A percentile compares a stretch with the other conserved stretches of the same genome.
These are phyloP conservation scores for Pythium oligandrum DNA, from an alignment of 352 stramenopile species.

Conservation along the genomic window DNA sequence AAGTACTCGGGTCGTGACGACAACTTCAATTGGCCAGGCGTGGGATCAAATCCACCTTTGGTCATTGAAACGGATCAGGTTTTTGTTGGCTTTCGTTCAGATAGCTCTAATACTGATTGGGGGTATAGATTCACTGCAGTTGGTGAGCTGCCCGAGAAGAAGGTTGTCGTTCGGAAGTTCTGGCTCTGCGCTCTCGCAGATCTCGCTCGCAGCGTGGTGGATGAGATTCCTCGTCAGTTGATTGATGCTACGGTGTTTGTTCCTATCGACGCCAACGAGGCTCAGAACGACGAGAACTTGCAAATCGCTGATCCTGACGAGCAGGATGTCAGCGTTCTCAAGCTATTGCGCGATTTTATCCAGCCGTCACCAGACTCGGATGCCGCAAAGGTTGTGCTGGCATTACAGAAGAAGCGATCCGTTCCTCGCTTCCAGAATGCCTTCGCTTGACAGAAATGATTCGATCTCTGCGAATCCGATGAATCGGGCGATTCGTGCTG, in stretches of 20 bases:
- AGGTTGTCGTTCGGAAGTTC: slow-evolving; percentile 42
- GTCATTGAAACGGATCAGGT: slow-evolving; percentile 75
- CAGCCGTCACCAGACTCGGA: slow-evolving; percentile 29
- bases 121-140: slow-evolving; percentile 71
- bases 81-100: slow-evolving; percentile 81
- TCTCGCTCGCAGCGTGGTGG: slow-evolving; percentile 37
- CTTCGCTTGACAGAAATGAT: too few relatives aligned
- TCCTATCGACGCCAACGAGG: slow-evolving; percentile 43
- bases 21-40: slow-evolving; percentile 78
- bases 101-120: slow-evolving; percentile 83
- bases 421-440: too few relatives aligned
- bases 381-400: slow-evolving; percentile 26
- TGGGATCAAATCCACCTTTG: slow-evolving; percentile 54
- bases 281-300: slow-evolving; percentile 48
- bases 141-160: slow-evolving; percentile 61
- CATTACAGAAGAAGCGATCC: too few relatives aligned
- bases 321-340: slow-evolving; percentile 59
- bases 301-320: slow-evolving; percentile 39
- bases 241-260: slow-evolving; percentile 44
- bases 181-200: slow-evolving; percentile 60
- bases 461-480: slow-evolving; percentile 19
- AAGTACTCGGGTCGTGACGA: slow-evolving; percentile 71
- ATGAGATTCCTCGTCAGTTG: slow-evolving; percentile 48
- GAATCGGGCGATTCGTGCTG: slow-evolving; percentile 59
- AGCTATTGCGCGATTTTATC: slow-evolving; percentile 59